Conservation (phyloP, 768 basidiomycete species). For the Lenzites betulinus region DNA sequence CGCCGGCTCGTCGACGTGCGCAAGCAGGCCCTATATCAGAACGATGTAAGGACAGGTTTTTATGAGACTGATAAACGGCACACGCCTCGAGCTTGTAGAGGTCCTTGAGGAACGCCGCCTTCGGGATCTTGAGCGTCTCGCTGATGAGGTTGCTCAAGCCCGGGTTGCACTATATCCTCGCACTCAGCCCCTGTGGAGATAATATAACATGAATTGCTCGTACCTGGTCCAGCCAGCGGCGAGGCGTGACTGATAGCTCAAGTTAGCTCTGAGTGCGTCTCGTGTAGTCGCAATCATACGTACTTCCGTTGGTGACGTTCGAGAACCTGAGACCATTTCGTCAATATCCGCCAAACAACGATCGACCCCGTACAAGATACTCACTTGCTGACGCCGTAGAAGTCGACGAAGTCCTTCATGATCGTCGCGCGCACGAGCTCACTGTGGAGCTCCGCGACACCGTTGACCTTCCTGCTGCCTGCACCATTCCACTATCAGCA, state of each 20-base stretch:
- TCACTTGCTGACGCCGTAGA: slow-evolving; percentile 81
- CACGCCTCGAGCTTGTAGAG: slow-evolving; percentile 62
- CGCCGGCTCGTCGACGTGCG: slow-evolving; percentile 65
- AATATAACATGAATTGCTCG: background rate
- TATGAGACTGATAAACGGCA: background rate
- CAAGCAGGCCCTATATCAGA: slow-evolving; percentile 52
- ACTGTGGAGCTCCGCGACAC: slow-evolving; percentile 95
- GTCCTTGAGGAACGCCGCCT: slow-evolving; percentile 84
- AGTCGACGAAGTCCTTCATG: slow-evolving; percentile 91
- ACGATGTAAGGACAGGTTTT: background rate
- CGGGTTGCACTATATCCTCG: slow-evolving; percentile 70
- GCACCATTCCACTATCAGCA: background rate
- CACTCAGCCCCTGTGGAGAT: background rate
- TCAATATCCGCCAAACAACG: no score
- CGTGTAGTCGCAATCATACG: slow-evolving; percentile 31
- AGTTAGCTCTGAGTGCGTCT: background rate
- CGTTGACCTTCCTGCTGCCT: slow-evolving; percentile 88
- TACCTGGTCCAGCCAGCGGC: slow-evolving; percentile 88
- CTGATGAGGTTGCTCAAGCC: slow-evolving; percentile 84
- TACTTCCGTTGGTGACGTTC: slow-evolving; percentile 93
- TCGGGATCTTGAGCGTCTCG: slow-evolving; percentile 72
- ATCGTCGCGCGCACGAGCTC: slow-evolving; percentile 85
- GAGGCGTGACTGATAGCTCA: slow-evolving; percentile 68
- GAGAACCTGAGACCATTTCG: slow-evolving; percentile 50
- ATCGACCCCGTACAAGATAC: no score